These are phyloP conservation scores for Ceriops tagal DNA, from an alignment of 345 rosid species.

Conservation along the genomic window DNA sequence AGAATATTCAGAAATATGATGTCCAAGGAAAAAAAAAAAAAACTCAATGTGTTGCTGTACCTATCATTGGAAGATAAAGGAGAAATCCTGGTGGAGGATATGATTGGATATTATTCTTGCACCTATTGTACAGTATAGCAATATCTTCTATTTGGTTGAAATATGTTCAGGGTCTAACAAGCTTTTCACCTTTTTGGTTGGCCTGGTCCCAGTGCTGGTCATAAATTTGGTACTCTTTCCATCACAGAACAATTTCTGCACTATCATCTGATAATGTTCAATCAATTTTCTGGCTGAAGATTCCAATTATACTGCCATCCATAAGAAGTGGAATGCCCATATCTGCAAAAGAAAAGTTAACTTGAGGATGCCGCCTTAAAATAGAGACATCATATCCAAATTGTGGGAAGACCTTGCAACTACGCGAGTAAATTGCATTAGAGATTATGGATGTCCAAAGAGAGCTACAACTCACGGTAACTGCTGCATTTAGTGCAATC, in stretches of 20 bases:
- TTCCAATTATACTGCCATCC: background rate
- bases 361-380: background rate
- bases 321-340: background rate
- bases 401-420: background rate
- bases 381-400: background rate
- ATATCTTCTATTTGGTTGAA: too few relatives aligned
- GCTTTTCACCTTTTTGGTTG: background rate
- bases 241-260: background rate
- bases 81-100: background rate
- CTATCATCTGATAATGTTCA: background rate
- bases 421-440: background rate
- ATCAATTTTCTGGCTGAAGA: background rate
- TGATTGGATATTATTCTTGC: too few relatives aligned
- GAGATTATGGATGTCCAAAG: too few relatives aligned
- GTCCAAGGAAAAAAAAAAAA: constrained; percentile 1
- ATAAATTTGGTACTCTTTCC: background rate
- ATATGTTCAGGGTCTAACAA: background rate
- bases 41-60: background rate
- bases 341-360: background rate
- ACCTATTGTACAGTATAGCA: too few relatives aligned
- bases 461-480: too few relatives aligned
- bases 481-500: too few relatives aligned
- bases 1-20: background rate
- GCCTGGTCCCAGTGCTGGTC: background rate
- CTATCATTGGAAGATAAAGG: background rate